Evolutionary conservation across 176 grass and related monocot species (phyloP).

Genomic region (Bothriochloa decipiens): DNA sequence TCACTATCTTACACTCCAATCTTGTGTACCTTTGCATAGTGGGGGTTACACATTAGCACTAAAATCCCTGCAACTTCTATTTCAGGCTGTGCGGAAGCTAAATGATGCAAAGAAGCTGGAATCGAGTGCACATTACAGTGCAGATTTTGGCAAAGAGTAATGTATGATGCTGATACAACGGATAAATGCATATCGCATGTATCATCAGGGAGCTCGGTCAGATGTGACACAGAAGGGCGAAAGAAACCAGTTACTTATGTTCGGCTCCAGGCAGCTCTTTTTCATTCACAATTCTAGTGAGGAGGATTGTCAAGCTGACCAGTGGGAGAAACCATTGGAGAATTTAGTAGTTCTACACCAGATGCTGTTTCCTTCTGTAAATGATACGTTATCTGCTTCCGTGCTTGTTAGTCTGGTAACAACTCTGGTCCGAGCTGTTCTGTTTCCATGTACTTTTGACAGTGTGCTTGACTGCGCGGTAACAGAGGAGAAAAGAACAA

Average conservation of each 20-base stretch:
- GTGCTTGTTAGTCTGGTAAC: conserved; percentile 14
- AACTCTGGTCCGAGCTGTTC: conserved; percentile 32
- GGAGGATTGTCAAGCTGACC: conserved; percentile 33
- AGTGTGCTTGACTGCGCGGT: conserved; percentile 16
- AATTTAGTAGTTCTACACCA: conserved; percentile 25
- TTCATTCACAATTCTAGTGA: conserved; percentile 16
- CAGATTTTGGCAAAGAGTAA: conserved; percentile 92
- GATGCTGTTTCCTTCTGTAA: conserved; percentile 32
- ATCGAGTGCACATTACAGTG: conserved; percentile 87
- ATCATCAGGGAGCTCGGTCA: conserved; percentile 12
- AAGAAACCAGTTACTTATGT: conserved; percentile 7
- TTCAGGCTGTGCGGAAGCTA: conserved; percentile 88
- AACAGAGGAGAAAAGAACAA: conserved; percentile 1
- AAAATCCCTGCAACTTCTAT: not conserved
- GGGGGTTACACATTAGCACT: not conserved
- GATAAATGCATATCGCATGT: not conserved
- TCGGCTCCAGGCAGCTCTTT: conserved; percentile 1
- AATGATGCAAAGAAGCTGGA: conserved; percentile 97
- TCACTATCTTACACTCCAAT: conserved; percentile 29
- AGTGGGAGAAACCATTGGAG: conserved; percentile 19
- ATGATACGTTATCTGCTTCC: not conserved
- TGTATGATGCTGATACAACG: not conserved
- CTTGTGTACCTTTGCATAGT: not conserved
- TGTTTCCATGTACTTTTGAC: conserved; percentile 33
- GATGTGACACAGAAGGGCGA: not conserved